Conservation (phyloP, 2,329 filamentous ascomycete genomes). For the Ceratocystis cubensis region DNA sequence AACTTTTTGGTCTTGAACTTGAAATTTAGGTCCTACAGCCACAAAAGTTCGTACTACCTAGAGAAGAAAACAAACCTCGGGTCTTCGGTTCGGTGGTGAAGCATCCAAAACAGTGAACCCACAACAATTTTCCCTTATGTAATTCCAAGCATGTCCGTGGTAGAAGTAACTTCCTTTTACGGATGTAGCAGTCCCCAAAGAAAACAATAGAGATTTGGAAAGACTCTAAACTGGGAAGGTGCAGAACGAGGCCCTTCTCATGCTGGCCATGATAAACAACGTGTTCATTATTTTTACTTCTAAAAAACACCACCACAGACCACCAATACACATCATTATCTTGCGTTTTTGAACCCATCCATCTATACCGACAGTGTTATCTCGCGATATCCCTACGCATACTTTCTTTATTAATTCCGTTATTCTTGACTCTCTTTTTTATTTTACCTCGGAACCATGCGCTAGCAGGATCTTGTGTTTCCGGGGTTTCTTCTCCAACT, state of each 20-base stretch:
- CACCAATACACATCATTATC: slow-evolving; percentile 5
- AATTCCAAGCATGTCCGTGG: neutral
- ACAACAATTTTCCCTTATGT: neutral
- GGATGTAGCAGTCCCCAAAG: neutral
- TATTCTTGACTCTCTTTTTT: neutral
- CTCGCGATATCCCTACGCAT: neutral
- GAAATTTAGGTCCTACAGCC: no score
- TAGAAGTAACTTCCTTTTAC: neutral
- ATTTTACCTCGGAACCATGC: neutral
- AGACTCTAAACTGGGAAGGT: neutral
- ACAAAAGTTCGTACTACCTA: neutral
- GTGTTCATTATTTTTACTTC: neutral
- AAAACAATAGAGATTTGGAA: neutral
- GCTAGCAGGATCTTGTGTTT: neutral
- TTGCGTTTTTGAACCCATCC: neutral
- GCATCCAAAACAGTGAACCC: neutral
- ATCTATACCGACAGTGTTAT: slow-evolving; percentile 7
- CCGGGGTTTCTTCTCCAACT: slow-evolving; percentile 6
- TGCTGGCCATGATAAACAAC: neutral
- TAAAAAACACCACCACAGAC: neutral
- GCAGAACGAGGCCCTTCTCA: neutral
- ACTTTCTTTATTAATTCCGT: neutral
- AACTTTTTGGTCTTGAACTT: no score
- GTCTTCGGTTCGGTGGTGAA: neutral
- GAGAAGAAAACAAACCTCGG: neutral